phyloP scores from a whole-genome alignment of 768 basidiomycete genomes.

The Cytidiella melzeri region DNA sequence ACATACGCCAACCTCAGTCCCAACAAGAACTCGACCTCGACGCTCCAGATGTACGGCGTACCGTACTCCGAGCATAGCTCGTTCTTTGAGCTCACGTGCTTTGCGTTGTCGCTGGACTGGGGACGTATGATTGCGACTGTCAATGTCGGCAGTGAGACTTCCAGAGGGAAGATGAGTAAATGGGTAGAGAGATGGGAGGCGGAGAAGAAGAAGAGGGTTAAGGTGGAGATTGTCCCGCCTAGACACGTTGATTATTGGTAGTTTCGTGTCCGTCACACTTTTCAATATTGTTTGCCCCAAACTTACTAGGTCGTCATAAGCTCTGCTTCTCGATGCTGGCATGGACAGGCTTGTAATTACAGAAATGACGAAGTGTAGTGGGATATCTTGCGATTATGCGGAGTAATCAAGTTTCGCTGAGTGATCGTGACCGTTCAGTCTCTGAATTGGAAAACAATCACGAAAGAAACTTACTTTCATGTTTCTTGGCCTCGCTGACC shows the following conservation, averaged over 20 bases:
- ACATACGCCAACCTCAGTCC: slow-evolving; percentile 62
- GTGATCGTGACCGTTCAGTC: slow-evolving; percentile 4
- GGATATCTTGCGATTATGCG: too few species aligned
- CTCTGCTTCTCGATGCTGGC: too few species aligned
- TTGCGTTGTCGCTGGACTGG: slow-evolving; percentile 85
- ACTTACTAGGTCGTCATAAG: too few species aligned
- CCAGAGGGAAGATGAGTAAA: slow-evolving; percentile 77
- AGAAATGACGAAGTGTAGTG: too few species aligned
- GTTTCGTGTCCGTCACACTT: slow-evolving; percentile 2
- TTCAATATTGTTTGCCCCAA: too few species aligned
- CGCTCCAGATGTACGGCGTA: slow-evolving; percentile 72
- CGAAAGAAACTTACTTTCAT: slow-evolving; percentile 68
- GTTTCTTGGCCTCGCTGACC: slow-evolving; percentile 94
- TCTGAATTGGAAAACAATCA: not conserved
- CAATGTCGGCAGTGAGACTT: slow-evolving; percentile 69
- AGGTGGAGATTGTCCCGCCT: slow-evolving; percentile 29
- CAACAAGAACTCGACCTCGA: slow-evolving; percentile 62
- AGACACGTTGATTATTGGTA: slow-evolving; percentile 45
- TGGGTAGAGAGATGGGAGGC: slow-evolving; percentile 90
- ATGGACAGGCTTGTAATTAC: too few species aligned
- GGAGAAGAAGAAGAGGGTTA: slow-evolving; percentile 60
- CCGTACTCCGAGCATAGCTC: slow-evolving; percentile 96
- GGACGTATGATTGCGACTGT: slow-evolving; percentile 92
- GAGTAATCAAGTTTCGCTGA: slow-evolving; percentile 41
- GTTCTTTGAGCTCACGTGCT: slow-evolving; percentile 93